These are phyloP conservation scores for Trichomonas gallinae DNA, from an alignment of 208 protist genomes.

Conservation along the genomic window DNA sequence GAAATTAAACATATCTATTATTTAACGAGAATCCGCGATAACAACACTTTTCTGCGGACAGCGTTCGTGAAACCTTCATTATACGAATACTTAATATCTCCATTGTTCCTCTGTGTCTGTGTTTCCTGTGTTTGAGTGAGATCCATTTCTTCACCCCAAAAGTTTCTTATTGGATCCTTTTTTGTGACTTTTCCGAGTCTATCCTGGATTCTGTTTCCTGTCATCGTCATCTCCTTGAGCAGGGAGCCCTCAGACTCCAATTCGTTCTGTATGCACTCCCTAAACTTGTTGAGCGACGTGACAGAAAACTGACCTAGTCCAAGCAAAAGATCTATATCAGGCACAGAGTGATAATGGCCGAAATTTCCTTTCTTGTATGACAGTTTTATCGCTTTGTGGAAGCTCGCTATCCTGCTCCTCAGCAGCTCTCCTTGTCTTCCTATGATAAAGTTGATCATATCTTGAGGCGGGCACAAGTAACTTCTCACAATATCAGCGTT, in stretches of 20 bases:
- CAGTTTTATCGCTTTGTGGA: background rate
- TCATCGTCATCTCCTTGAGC: background rate
- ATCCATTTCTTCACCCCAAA: background rate
- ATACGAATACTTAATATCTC: background rate
- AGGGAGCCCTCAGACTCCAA: background rate
- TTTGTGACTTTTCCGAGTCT: background rate
- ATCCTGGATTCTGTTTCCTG: background rate
- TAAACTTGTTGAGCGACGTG: background rate
- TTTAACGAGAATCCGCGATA: background rate
- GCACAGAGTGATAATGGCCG: background rate
- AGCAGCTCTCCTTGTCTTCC: background rate
- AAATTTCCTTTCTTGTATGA: background rate
- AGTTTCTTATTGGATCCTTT: background rate
- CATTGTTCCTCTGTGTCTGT: background rate
- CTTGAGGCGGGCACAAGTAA: background rate
- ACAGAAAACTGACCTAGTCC: too few species aligned
- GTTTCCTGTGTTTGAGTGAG: background rate
- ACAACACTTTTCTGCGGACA: background rate
- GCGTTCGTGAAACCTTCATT: constrained; percentile 15
- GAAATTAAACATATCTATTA: background rate
- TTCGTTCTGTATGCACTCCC: background rate
- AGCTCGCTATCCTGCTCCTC: background rate
- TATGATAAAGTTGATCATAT: background rate
- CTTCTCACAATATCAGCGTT: background rate
- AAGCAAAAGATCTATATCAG: background rate